Evolutionary conservation across 2,329 filamentous ascomycete species (phyloP).

Genomic region (Rhinocladiella mackenziei): DNA sequence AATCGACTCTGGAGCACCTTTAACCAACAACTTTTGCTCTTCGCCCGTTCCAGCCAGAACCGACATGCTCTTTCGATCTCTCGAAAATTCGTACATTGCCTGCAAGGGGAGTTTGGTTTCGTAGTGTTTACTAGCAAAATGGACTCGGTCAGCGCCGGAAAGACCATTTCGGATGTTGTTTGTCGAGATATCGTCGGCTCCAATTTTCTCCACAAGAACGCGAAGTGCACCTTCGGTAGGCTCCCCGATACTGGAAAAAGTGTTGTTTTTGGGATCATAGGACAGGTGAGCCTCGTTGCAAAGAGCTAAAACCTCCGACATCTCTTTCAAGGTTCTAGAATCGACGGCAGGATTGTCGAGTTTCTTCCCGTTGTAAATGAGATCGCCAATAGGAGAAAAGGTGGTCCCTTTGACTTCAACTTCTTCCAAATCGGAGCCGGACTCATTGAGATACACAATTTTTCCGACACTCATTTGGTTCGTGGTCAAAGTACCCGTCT

Average conservation of each 20-base stretch:
- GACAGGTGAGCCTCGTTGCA: slow-evolving; percentile 87
- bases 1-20: slow-evolving; percentile 92
- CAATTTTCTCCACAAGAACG: slow-evolving; percentile 89
- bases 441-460: slow-evolving; percentile 74
- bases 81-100: slow-evolving; percentile 92
- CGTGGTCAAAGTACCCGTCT: slow-evolving; percentile 95
- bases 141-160: slow-evolving; percentile 59
- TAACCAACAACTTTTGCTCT: slow-evolving; percentile 80
- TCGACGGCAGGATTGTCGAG: slow-evolving; percentile 64
- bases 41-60: slow-evolving; percentile 72
- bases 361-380: slow-evolving; percentile 64
- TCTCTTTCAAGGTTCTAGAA: slow-evolving; percentile 74
- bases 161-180: slow-evolving; percentile 51
- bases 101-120: slow-evolving; percentile 70
- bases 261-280: slow-evolving; percentile 70
- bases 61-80: slow-evolving; percentile 99
- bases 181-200: slow-evolving; percentile 64
- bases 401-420: slow-evolving; percentile 89
- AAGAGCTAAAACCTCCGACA: slow-evolving; percentile 65
- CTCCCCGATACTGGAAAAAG: slow-evolving; percentile 82
- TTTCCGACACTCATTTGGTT: slow-evolving; percentile 99
- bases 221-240: slow-evolving; percentile 91
- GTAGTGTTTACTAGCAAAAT: slow-evolving; percentile 80
- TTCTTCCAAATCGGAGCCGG: slow-evolving; percentile 72
- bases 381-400: slow-evolving; percentile 75